Percentiles rank a stretch among this genome's conserved stretches.
Evolutionary conservation across 306 rosid species (phyloP).

Genomic region (Trifolium dubium): DNA sequence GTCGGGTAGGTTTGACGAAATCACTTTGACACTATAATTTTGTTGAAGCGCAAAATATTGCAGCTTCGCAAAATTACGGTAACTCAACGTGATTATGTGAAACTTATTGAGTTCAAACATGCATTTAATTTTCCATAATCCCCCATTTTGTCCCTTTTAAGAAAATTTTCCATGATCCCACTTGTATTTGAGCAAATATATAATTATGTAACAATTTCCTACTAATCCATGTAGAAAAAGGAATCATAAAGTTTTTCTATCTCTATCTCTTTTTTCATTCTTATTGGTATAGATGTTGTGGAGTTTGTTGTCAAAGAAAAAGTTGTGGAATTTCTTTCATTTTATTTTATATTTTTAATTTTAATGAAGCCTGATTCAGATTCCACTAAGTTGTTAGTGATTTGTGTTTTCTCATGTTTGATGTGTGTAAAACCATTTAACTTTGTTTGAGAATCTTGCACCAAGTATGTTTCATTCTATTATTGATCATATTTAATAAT

Average conservation of each 20-base stretch:
- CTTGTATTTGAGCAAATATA: conserved; percentile 27
- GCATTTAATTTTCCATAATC: background rate
- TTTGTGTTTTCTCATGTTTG: conserved; percentile 25
- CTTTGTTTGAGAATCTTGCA: conserved; percentile 4
- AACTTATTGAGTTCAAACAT: too few species aligned
- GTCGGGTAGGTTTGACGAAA: too few species aligned
- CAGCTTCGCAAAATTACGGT: too few species aligned
- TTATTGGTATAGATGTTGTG: conserved; percentile 11
- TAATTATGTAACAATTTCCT: conserved; percentile 44
- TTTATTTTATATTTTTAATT: background rate
- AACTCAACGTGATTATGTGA: too few species aligned
- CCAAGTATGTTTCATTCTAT: background rate
- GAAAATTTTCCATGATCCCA: background rate
- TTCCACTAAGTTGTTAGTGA: conserved; percentile 41
- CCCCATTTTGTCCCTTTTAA: conserved; percentile 29
- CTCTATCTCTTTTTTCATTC: background rate
- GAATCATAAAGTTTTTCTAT: conserved; percentile 33
- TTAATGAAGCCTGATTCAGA: conserved; percentile 49
- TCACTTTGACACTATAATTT: too few species aligned
- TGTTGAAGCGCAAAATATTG: too few species aligned
- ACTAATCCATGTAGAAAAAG: conserved; percentile 36
- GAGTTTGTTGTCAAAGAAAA: conserved; percentile 5
- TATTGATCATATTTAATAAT: conserved; percentile 14
- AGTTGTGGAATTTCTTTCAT: conserved; percentile 14
- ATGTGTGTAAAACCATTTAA: conserved; percentile 1